phyloP scores from a whole-genome alignment of 2,329 filamentous ascomycete species.

The Niveomyces coronatus region DNA sequence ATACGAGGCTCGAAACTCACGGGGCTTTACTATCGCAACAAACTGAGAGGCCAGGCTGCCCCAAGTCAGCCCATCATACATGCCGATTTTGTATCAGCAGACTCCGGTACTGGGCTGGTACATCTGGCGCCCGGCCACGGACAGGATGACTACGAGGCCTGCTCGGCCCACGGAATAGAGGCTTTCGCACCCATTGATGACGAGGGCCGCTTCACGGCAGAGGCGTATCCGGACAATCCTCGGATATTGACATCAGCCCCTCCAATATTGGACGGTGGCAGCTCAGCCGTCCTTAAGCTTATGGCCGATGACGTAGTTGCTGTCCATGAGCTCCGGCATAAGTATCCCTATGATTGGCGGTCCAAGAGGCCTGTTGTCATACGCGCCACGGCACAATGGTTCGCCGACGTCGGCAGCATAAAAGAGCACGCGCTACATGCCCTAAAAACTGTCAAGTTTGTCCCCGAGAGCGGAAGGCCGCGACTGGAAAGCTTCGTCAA shows the following conservation, averaged over 20 bases:
- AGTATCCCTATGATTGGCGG: slow-evolving; percentile 97
- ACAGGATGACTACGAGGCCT: slow-evolving; percentile 89
- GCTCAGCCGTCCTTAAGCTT: slow-evolving; percentile 57
- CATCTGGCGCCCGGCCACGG: slow-evolving; percentile 92
- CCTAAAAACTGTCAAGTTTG: slow-evolving; percentile 62
- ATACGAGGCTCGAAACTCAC: slow-evolving; percentile 57
- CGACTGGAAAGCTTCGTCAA: slow-evolving; percentile 79
- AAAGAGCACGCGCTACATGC: slow-evolving; percentile 62
- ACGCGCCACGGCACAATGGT: slow-evolving; percentile 93
- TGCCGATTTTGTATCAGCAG: slow-evolving; percentile 79
- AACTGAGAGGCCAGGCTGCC: slow-evolving; percentile 50
- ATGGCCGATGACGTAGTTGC: slow-evolving; percentile 56
- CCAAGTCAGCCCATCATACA: slow-evolving; percentile 60
- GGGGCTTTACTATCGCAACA: slow-evolving; percentile 58
- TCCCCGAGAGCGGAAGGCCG: slow-evolving; percentile 62
- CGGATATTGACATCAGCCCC: slow-evolving; percentile 54
- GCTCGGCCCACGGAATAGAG: slow-evolving; percentile 57
- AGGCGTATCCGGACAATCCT: slow-evolving; percentile 64
- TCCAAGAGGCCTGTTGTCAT: slow-evolving; percentile 89
- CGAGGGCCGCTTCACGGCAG: slow-evolving; percentile 67
- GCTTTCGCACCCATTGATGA: slow-evolving; percentile 78
- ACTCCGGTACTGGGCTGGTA: slow-evolving; percentile 91
- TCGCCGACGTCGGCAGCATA: slow-evolving; percentile 80
- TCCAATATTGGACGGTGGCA: slow-evolving; percentile 61
- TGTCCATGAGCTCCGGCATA: slow-evolving; percentile 67